phyloP scores from a whole-genome alignment of 1,284 basidiomycete genomes.

The Phenoliferia sp. region DNA sequence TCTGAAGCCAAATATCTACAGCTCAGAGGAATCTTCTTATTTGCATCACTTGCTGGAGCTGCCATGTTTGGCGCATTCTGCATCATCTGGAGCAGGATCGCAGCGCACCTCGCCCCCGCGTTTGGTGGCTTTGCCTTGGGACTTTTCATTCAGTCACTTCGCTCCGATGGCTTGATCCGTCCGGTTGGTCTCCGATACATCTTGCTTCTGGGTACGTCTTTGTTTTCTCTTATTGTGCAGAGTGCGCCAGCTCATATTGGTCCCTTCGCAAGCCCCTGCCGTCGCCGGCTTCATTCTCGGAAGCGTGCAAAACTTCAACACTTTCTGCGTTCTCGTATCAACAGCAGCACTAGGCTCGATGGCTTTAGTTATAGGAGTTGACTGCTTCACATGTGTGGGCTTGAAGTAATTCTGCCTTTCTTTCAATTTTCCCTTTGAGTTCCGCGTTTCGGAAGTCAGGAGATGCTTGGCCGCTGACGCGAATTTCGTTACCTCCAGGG shows the following conservation, averaged over 20 bases:
- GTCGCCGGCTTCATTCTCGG: conserved; percentile 57
- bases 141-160: conserved; percentile 80
- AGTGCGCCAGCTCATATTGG: neutral
- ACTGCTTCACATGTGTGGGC: conserved; percentile 75
- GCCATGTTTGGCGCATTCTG: conserved; percentile 74
- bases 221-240: conserved; percentile 1
- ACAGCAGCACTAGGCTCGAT: conserved; percentile 87
- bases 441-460: neutral
- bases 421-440: no score
- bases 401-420: neutral
- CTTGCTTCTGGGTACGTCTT: conserved; percentile 67
- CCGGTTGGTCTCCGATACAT: conserved; percentile 77
- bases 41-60: conserved; percentile 72
- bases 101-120: conserved; percentile 77
- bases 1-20: conserved; percentile 46
- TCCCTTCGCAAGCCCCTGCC: conserved; percentile 41
- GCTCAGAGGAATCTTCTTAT: conserved; percentile 81
- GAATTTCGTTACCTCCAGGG: conserved; percentile 65
- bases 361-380: conserved; percentile 85
- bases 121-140: conserved; percentile 77
- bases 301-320: conserved; percentile 70
- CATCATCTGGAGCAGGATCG: conserved; percentile 84
- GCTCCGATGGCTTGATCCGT: conserved; percentile 70
- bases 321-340: conserved; percentile 67
- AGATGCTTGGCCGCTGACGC: neutral